These are phyloP conservation scores for Tetrahymena borealis DNA, from an alignment of 73 alveolate genomes.

Conservation along the genomic window DNA sequence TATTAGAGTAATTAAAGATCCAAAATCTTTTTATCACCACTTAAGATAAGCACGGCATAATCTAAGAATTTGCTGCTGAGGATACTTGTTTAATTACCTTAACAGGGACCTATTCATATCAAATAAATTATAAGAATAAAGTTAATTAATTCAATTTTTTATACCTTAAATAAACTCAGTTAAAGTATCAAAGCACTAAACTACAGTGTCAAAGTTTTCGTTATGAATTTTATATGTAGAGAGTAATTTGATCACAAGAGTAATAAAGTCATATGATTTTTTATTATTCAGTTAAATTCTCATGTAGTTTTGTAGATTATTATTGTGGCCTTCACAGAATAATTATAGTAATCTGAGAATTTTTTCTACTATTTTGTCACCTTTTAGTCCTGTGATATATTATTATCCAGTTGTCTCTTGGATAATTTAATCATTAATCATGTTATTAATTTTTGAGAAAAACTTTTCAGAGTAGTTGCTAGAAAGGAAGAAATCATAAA, in stretches of 20 bases:
- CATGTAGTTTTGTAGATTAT: conserved; percentile 9
- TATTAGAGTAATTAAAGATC: background rate
- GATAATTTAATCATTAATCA: conserved; percentile 7
- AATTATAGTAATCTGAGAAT: conserved; percentile 4
- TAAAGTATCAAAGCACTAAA: conserved; percentile 32
- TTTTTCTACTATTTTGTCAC: conserved; percentile 8
- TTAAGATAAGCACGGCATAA: conserved; percentile 12
- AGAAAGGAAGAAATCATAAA: background rate
- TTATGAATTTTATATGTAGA: conserved; percentile 25
- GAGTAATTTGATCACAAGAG: conserved; percentile 19
- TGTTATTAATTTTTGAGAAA: conserved; percentile 6
- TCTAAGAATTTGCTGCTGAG: conserved; percentile 34
- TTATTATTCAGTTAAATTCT: conserved; percentile 16
- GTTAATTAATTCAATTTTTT: background rate
- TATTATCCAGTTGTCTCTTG: background rate
- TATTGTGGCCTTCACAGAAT: conserved; percentile 44
- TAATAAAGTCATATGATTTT: conserved; percentile 25
- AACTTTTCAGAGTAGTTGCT: conserved; percentile 19
- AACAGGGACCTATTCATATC: conserved; percentile 19
- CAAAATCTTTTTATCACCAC: conserved; percentile 16
- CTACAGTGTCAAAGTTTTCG: conserved; percentile 19
- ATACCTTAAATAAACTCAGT: conserved; percentile 28
- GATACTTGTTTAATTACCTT: conserved; percentile 21
- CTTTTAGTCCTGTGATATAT: background rate
- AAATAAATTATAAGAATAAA: too few relatives aligned